Percentiles rank a stretch among this genome's conserved stretches.
phyloP scores from a whole-genome alignment of 1,284 basidiomycete species.

The Termitomyces sp. region DNA sequence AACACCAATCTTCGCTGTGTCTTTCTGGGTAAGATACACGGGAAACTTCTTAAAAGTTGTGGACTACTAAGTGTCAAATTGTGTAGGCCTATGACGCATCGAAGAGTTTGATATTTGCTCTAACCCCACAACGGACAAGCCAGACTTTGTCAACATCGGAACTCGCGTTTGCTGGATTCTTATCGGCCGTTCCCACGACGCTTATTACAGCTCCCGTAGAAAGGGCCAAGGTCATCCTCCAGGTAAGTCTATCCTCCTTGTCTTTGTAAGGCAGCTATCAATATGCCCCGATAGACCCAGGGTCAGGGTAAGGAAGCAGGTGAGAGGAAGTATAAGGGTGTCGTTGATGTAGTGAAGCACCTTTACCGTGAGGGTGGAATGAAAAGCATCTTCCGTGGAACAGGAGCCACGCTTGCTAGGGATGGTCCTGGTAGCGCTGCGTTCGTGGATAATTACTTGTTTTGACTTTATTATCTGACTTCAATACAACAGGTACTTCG shows the following conservation, averaged over 20 bases:
- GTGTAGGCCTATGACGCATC: slow-evolving; percentile 88
- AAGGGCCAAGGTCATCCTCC: slow-evolving; percentile 93
- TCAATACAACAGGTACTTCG: slow-evolving; percentile 75
- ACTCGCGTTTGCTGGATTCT: slow-evolving; percentile 89
- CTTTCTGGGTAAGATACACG: slow-evolving; percentile 80
- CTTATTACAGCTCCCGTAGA: slow-evolving; percentile 94
- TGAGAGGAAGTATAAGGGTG: slow-evolving; percentile 81
- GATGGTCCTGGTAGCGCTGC: slow-evolving; percentile 97
- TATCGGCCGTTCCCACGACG: slow-evolving; percentile 92
- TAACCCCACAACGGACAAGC: slow-evolving; percentile 66
- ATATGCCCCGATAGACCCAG: slow-evolving; percentile 60
- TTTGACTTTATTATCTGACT: background rate
- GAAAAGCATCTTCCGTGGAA: slow-evolving; percentile 90
- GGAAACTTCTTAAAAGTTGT: slow-evolving; percentile 3
- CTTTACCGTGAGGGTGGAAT: slow-evolving; percentile 95
- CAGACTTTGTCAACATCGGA: slow-evolving; percentile 72
- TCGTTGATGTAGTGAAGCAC: slow-evolving; percentile 86
- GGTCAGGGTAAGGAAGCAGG: slow-evolving; percentile 62
- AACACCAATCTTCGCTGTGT: slow-evolving; percentile 97
- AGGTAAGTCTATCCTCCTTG: slow-evolving; percentile 43
- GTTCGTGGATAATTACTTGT: slow-evolving; percentile 44
- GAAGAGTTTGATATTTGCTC: slow-evolving; percentile 78
- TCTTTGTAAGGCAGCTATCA: background rate
- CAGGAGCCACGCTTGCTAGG: slow-evolving; percentile 85
- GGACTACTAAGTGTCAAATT: background rate